Evolutionary conservation across 768 basidiomycete species (phyloP).

Genomic region (Hemileccinum impolitum): DNA sequence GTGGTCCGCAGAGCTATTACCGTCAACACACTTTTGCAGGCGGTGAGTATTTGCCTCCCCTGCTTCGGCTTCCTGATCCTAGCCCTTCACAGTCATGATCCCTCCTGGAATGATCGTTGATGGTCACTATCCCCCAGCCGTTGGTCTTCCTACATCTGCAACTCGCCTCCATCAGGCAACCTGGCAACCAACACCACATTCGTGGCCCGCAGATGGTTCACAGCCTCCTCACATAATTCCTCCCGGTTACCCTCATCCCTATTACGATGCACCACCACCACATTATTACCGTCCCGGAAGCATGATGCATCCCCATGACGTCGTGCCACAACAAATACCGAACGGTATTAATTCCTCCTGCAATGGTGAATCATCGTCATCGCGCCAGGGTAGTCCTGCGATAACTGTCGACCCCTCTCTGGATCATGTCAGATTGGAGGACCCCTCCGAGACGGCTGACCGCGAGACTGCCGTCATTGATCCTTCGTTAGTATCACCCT

Average conservation of each 20-base stretch:
- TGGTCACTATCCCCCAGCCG: slow-evolving; percentile 37
- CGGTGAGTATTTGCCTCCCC: slow-evolving; percentile 25
- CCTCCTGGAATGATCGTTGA: slow-evolving; percentile 43
- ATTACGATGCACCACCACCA: slow-evolving; percentile 31
- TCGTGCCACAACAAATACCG: slow-evolving; percentile 18
- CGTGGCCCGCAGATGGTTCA: slow-evolving; percentile 36
- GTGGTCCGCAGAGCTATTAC: slow-evolving; percentile 57
- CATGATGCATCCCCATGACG: slow-evolving; percentile 25
- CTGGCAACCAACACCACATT: slow-evolving; percentile 38
- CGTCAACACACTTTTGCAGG: slow-evolving; percentile 57
- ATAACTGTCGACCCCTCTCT: slow-evolving; percentile 26
- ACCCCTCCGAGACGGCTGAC: slow-evolving; percentile 8
- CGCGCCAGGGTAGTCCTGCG: slow-evolving; percentile 24
- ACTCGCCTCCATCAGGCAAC: slow-evolving; percentile 42
- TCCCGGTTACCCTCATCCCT: slow-evolving; percentile 37
- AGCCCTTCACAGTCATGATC: slow-evolving; percentile 36
- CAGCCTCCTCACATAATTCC: slow-evolving; percentile 30
- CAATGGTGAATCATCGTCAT: slow-evolving; percentile 27
- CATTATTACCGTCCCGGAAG: slow-evolving; percentile 47
- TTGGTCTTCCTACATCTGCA: slow-evolving; percentile 53
- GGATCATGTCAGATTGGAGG: slow-evolving; percentile 14
- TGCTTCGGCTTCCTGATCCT: neutral
- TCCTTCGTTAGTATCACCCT: slow-evolving; percentile 34
- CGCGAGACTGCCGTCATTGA: slow-evolving; percentile 32
- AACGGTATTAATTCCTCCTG: slow-evolving; percentile 23